Evolutionary conservation across 2,329 filamentous ascomycete species (phyloP).

Genomic region (Penicillium sp.): DNA sequence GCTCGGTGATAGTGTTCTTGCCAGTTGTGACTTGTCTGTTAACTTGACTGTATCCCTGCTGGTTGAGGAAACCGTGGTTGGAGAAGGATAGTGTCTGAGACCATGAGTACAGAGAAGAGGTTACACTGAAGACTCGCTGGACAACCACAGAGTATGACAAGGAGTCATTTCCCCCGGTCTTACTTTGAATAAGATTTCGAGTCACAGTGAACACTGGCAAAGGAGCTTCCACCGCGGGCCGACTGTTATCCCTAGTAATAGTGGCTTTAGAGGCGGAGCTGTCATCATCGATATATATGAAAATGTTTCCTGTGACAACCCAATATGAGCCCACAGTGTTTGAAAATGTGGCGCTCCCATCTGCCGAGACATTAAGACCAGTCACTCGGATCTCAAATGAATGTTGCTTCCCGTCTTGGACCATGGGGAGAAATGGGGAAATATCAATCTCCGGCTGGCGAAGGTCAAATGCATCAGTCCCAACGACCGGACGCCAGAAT

Average conservation of each 20-base stretch:
- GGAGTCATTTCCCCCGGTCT: slow-evolving; percentile 57
- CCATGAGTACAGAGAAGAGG: slow-evolving; percentile 54
- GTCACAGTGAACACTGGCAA: slow-evolving; percentile 52
- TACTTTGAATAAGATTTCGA: slow-evolving; percentile 22
- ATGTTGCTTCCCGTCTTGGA: slow-evolving; percentile 65
- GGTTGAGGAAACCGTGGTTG: slow-evolving; percentile 56
- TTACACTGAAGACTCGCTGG: slow-evolving; percentile 54
- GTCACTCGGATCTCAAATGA: slow-evolving; percentile 66
- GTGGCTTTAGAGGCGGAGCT: slow-evolving; percentile 1
- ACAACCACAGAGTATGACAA: slow-evolving; percentile 60
- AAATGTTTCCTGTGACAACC: slow-evolving; percentile 76
- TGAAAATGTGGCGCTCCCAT: slow-evolving; percentile 50
- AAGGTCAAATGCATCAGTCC: slow-evolving; percentile 75
- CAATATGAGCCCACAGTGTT: slow-evolving; percentile 64
- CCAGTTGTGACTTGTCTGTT: slow-evolving; percentile 54
- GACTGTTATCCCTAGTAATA: slow-evolving; percentile 1
- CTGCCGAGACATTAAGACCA: slow-evolving; percentile 59
- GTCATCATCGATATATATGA: slow-evolving; percentile 65
- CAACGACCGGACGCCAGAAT: slow-evolving; percentile 75
- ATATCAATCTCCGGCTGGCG: slow-evolving; percentile 80
- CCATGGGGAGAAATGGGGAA: slow-evolving; percentile 68
- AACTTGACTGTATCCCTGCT: slow-evolving; percentile 55
- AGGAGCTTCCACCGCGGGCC: slow-evolving; percentile 30
- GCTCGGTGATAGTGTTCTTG: slow-evolving; percentile 20
- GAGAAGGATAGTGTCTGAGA: slow-evolving; percentile 56